Evolutionary conservation across 78 protist genomes (phyloP).

Genomic region (Dictyostelium firmibasis): DNA sequence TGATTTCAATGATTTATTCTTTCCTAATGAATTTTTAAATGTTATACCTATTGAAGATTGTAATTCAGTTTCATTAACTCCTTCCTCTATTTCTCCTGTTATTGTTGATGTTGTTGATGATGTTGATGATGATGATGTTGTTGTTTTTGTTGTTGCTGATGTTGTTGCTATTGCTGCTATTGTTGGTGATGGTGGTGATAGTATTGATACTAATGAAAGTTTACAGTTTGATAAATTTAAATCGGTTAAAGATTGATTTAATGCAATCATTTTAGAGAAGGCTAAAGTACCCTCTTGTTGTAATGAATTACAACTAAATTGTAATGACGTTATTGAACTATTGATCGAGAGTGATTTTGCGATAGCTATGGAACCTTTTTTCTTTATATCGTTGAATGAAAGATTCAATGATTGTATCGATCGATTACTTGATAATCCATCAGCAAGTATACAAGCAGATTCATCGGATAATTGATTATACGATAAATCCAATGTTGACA

Average conservation of each 20-base stretch:
- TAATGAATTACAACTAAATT: conserved; percentile 14
- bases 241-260: conserved; percentile 5
- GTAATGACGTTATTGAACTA: background rate
- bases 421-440: background rate
- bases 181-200: background rate
- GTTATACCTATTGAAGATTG: background rate
- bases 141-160: too few relatives aligned
- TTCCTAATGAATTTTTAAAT: background rate
- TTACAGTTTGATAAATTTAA: conserved; percentile 35
- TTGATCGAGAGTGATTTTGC: conserved; percentile 14
- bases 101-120: background rate
- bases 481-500: conserved; percentile 19
- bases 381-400: conserved; percentile 30
- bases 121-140: too few relatives aligned
- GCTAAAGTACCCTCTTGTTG: conserved; percentile 15
- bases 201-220: background rate
- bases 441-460: conserved; percentile 18
- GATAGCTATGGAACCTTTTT: background rate
- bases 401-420: background rate
- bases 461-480: conserved; percentile 25
- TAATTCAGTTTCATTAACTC: too few relatives aligned
- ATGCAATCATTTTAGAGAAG: conserved; percentile 26
- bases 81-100: background rate
- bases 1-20: background rate
- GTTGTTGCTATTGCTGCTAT: too few relatives aligned